These are phyloP conservation scores for Straminergon stramineum DNA, from an alignment of 225 moss, liverwort and hornwort species.

Conservation along the genomic window DNA sequence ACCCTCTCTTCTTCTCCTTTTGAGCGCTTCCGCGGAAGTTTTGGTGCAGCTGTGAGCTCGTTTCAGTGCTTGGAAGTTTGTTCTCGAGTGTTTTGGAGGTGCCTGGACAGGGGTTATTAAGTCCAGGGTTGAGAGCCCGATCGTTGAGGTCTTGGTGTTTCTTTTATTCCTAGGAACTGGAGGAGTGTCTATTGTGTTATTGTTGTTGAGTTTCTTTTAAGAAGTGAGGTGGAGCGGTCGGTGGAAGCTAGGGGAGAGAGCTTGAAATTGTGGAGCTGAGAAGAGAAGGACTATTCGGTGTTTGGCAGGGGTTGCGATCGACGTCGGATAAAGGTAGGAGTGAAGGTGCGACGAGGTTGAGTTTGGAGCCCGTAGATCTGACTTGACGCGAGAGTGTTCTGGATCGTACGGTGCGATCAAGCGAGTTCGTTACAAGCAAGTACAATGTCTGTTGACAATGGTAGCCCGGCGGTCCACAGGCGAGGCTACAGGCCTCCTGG, in stretches of 20 bases:
- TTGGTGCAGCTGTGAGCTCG: neutral
- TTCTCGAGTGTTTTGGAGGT: neutral
- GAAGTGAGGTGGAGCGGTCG: neutral
- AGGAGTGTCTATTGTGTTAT: neutral
- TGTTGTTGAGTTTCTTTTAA: neutral
- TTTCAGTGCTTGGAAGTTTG: neutral
- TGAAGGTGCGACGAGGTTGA: neutral
- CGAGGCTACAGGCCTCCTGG: slow-evolving; percentile 43
- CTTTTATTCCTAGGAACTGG: neutral
- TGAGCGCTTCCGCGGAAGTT: neutral
- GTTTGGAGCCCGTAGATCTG: slow-evolving; percentile 13
- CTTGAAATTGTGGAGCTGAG: slow-evolving; percentile 1
- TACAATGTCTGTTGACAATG: slow-evolving; percentile 89
- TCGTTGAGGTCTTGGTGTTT: neutral
- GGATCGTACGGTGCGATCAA: neutral
- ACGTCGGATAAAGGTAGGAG: neutral
- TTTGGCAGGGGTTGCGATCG: slow-evolving; percentile 4
- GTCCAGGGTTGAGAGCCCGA: neutral
- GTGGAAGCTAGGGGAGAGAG: neutral
- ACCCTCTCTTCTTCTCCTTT: neutral
- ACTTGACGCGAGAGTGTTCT: neutral
- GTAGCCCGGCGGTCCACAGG: slow-evolving; percentile 49
- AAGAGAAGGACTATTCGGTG: neutral
- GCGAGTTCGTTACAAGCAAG: slow-evolving; percentile 1
- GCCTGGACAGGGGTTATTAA: neutral